Evolutionary conservation across 495 filamentous ascomycete genomes (phyloP).

Genomic region (Gamarada debralockiae): DNA sequence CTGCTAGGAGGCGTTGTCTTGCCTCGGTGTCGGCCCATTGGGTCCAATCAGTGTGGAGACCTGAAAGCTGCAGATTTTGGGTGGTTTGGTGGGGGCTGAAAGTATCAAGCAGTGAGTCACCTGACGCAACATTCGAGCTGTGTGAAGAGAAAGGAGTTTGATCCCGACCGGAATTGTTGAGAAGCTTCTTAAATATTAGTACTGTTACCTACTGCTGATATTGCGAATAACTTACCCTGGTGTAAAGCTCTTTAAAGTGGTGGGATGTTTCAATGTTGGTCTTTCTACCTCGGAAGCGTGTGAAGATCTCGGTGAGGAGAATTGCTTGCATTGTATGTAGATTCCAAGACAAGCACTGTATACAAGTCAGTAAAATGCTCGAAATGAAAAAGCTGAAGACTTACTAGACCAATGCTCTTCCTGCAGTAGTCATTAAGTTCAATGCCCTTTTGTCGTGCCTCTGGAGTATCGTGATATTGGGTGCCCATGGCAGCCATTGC

Average conservation of each 20-base stretch:
- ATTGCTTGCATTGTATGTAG: slow-evolving; percentile 51
- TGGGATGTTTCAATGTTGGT: slow-evolving; percentile 37
- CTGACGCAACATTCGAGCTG: neutral
- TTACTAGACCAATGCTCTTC: slow-evolving; percentile 17
- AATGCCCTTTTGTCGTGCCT: slow-evolving; percentile 18
- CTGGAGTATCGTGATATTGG: slow-evolving; percentile 20
- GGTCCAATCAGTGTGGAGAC: slow-evolving; percentile 30
- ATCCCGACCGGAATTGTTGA: neutral
- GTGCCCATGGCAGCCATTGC: slow-evolving; percentile 26
- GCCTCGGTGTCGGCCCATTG: slow-evolving; percentile 45
- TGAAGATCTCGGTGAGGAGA: slow-evolving; percentile 50
- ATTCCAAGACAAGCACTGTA: slow-evolving; percentile 23
- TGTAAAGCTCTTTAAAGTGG: slow-evolving; percentile 46
- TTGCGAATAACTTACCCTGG: slow-evolving; percentile 45
- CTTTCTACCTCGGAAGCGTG: slow-evolving; percentile 47
- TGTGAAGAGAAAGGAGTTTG: slow-evolving; percentile 2
- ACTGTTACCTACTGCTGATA: neutral
- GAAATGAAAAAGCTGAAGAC: neutral
- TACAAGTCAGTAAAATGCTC: slow-evolving; percentile 3
- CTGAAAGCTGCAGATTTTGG: neutral
- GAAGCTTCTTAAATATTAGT: slow-evolving; percentile 9
- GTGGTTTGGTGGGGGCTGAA: slow-evolving; percentile 2
- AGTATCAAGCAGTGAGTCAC: slow-evolving; percentile 8
- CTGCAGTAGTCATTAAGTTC: slow-evolving; percentile 19
- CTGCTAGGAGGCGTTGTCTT: slow-evolving; percentile 43